These are phyloP conservation scores for Chlorella ohadii DNA, from an alignment of 139 green algal species.

Conservation along the genomic window DNA sequence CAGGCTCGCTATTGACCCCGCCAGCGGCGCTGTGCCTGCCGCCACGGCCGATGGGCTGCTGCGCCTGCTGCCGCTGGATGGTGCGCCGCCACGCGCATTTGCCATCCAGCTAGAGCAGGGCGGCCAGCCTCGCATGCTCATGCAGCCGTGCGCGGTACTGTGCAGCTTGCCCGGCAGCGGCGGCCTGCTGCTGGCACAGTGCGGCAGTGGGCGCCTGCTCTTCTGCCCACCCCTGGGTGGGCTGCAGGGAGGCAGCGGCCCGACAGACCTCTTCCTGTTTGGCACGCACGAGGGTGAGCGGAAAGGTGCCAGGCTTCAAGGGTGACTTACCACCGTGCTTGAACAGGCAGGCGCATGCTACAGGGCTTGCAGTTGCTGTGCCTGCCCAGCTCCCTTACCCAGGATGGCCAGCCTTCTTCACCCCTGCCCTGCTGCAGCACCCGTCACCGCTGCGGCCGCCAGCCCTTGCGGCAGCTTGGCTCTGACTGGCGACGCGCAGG, in stretches of 20 bases:
- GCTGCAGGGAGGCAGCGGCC: not conserved
- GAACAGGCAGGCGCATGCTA: not conserved
- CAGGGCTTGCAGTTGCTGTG: not conserved
- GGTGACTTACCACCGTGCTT: no score
- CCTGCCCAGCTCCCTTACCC: not conserved
- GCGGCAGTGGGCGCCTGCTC: constrained; percentile 16
- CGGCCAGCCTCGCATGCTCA: not conserved
- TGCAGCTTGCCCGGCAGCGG: not conserved
- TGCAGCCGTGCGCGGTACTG: not conserved
- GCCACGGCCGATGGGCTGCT: constrained; percentile 10
- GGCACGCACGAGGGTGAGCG: constrained; percentile 14
- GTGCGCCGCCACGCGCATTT: no score
- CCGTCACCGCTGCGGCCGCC: not conserved
- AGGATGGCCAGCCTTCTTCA: not conserved
- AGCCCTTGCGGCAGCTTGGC: constrained; percentile 9
- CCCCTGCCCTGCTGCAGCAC: not conserved
- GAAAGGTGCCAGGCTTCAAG: not conserved
- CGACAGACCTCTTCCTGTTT: not conserved
- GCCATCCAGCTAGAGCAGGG: no score
- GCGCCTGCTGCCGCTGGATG: not conserved
- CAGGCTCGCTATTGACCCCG: no score
- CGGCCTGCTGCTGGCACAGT: constrained; percentile 22
- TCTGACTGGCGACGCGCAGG: not conserved
- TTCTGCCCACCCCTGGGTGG: constrained; percentile 12
- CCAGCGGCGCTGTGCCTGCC: not conserved